Conservation (phyloP, 75 land plant genomes). For the Picea glauca region DNA sequence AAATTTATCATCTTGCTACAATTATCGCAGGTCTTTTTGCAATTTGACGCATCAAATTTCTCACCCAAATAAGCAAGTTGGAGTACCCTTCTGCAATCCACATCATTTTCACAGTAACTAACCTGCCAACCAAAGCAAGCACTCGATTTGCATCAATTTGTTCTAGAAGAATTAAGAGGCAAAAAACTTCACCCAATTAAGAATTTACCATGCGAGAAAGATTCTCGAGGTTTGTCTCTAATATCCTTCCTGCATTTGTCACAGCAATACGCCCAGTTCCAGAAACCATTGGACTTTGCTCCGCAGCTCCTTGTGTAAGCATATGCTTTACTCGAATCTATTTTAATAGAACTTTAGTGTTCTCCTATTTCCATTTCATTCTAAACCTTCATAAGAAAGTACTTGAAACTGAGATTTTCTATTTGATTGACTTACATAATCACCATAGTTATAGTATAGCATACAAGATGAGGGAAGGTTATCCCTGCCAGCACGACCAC, state of each 20-base stretch:
- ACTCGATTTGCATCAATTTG: neutral
- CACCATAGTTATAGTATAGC: constrained; percentile 89
- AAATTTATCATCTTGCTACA: constrained; percentile 56
- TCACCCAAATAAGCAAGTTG: constrained; percentile 98
- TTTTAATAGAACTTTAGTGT: neutral
- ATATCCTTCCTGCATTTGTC: constrained; percentile 28
- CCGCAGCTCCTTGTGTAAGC: constrained; percentile 83
- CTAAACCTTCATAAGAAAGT: neutral
- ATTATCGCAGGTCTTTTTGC: constrained; percentile 87
- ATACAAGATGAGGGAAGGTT: constrained; percentile 88
- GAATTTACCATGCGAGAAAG: constrained; percentile 73
- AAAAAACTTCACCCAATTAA: neutral
- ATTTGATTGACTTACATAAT: constrained; percentile 64
- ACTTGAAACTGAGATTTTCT: neutral
- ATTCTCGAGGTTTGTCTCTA: constrained; percentile 87
- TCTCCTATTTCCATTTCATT: neutral
- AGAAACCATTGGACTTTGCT: constrained; percentile 47
- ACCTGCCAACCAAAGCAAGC: constrained; percentile 41
- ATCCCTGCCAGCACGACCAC: constrained; percentile 99
- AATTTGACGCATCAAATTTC: constrained; percentile 71
- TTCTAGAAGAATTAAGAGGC: neutral
- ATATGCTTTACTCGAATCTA: constrained; percentile 98
- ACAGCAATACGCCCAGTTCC: constrained; percentile 19
- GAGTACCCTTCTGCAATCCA: constrained; percentile 86
- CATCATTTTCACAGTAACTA: constrained; percentile 93